Percentiles rank a stretch among this genome's conserved stretches.
Conservation (phyloP, 75 land plant species). For the Sequoia sempervirens region DNA sequence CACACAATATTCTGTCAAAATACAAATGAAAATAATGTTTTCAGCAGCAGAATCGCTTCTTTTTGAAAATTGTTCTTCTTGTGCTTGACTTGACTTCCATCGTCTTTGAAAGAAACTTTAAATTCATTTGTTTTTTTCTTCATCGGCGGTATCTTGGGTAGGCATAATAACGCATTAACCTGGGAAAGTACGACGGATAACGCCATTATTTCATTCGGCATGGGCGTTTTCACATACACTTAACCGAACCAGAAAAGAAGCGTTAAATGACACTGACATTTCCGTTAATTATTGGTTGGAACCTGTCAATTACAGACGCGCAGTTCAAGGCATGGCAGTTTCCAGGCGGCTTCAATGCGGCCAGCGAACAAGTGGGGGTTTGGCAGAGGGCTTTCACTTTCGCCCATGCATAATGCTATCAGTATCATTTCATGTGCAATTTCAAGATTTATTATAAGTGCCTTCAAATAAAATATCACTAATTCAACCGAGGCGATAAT, state of each 20-base stretch:
- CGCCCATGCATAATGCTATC: too few species aligned
- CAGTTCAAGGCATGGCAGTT: background rate
- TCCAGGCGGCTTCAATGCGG: background rate
- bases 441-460: background rate
- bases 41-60: background rate
- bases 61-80: background rate
- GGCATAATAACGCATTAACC: background rate
- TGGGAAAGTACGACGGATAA: background rate
- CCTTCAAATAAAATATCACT: background rate
- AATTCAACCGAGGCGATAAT: too few species aligned
- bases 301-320: background rate
- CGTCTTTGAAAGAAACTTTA: background rate
- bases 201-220: background rate
- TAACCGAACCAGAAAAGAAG: background rate
- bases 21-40: background rate
- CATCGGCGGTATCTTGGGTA: background rate
- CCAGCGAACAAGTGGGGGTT: background rate
- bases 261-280: background rate
- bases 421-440: background rate
- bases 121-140: background rate
- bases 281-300: background rate
- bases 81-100: background rate
- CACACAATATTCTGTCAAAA: background rate
- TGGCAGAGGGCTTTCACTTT: too few species aligned
- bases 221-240: background rate